phyloP scores from a whole-genome alignment of 1,284 basidiomycete species.

The Gomphus bonarii region DNA sequence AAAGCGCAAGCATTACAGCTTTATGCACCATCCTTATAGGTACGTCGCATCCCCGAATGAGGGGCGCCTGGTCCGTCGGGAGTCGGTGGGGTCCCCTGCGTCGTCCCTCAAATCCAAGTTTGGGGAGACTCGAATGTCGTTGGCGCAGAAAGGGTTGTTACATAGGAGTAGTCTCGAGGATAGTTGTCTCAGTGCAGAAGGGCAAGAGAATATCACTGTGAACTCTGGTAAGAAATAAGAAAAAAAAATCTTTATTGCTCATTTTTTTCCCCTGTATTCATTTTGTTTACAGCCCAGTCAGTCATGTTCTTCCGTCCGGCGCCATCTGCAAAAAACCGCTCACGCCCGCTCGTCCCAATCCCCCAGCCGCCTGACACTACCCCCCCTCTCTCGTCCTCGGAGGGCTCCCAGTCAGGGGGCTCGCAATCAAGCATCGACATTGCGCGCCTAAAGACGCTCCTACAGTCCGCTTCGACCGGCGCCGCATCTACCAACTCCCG shows the following conservation, averaged over 20 bases:
- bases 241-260: not conserved
- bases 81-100: slow-evolving; percentile 43
- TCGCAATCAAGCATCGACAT: slow-evolving; percentile 71
- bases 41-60: slow-evolving; percentile 26
- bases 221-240: slow-evolving; percentile 32
- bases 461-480: slow-evolving; percentile 37
- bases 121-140: slow-evolving; percentile 57
- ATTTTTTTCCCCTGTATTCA: slow-evolving; percentile 6
- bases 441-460: slow-evolving; percentile 41
- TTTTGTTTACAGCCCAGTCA: slow-evolving; percentile 17
- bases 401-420: slow-evolving; percentile 55
- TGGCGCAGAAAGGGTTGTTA: slow-evolving; percentile 46
- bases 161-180: slow-evolving; percentile 61
- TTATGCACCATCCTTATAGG: slow-evolving; percentile 23
- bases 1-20: slow-evolving; percentile 23
- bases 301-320: slow-evolving; percentile 47
- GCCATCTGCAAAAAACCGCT: slow-evolving; percentile 44
- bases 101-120: slow-evolving; percentile 37
- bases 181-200: slow-evolving; percentile 47
- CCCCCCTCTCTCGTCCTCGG: slow-evolving; percentile 55
- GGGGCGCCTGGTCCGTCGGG: slow-evolving; percentile 30
- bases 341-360: slow-evolving; percentile 47
- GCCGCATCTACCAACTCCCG: slow-evolving; percentile 23
- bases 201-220: slow-evolving; percentile 42
- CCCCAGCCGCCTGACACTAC: slow-evolving; percentile 45